These are phyloP conservation scores for Graphilbum fragrans DNA, from an alignment of 2,329 filamentous ascomycete species.

Conservation along the genomic window DNA sequence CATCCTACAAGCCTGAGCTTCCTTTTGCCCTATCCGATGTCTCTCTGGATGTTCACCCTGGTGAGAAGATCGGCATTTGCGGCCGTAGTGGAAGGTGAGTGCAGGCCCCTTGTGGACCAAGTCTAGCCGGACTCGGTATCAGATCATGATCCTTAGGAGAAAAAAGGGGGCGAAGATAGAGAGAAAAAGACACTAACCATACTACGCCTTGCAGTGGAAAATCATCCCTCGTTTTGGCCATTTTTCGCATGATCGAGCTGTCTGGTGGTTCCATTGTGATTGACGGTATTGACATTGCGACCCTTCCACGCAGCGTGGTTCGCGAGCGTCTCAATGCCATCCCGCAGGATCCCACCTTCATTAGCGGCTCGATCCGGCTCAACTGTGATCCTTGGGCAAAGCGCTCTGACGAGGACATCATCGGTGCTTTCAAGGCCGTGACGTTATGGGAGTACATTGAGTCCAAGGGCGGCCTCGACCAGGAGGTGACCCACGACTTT, in stretches of 20 bases:
- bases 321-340: slow-evolving; percentile 24
- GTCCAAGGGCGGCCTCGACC: slow-evolving; percentile 23
- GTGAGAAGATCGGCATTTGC: slow-evolving; percentile 20
- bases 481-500: slow-evolving; percentile 17
- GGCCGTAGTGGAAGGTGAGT: slow-evolving; percentile 17
- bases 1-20: too few relatives aligned
- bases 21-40: too few relatives aligned
- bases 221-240: slow-evolving; percentile 18
- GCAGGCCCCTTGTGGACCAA: not conserved
- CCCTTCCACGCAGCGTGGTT: slow-evolving; percentile 12
- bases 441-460: slow-evolving; percentile 18
- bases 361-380: slow-evolving; percentile 31
- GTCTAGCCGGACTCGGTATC: too few relatives aligned
- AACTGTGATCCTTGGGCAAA: slow-evolving; percentile 32
- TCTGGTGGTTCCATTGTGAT: slow-evolving; percentile 27
- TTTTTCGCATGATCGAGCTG: slow-evolving; percentile 33
- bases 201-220: slow-evolving; percentile 10
- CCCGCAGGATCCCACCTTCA: slow-evolving; percentile 37
- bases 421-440: slow-evolving; percentile 9
- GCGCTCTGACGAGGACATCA: slow-evolving; percentile 20
- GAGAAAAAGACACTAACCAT: too few relatives aligned
- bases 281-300: slow-evolving; percentile 25
- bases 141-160: too few relatives aligned
- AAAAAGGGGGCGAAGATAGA: too few relatives aligned
- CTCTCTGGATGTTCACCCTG: too few relatives aligned